Evolutionary conservation across 2,329 filamentous ascomycete genomes (phyloP).

Genomic region (Fusarium anguioides): DNA sequence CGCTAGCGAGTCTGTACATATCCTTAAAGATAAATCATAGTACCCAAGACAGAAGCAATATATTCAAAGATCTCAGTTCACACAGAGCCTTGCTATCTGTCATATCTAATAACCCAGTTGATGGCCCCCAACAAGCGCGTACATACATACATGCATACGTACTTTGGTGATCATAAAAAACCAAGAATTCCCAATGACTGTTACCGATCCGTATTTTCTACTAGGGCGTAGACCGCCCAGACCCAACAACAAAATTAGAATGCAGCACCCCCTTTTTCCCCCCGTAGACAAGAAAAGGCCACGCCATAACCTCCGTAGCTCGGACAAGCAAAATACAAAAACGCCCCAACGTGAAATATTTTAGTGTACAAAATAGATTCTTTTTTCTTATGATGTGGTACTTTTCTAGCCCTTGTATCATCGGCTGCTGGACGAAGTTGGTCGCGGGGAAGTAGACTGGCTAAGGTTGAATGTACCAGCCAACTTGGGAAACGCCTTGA

Average conservation of each 20-base stretch:
- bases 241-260: background rate
- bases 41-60: background rate
- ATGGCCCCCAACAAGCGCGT: background rate
- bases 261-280: background rate
- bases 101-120: background rate
- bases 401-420: background rate
- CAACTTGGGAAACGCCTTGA: slow-evolving; percentile 68
- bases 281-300: background rate
- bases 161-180: background rate
- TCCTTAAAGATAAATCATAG: too few species aligned
- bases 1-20: background rate
- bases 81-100: background rate
- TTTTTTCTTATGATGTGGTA: background rate
- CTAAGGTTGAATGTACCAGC: slow-evolving; percentile 47
- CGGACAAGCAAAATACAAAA: background rate
- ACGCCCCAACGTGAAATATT: background rate
- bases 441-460: slow-evolving; percentile 25
- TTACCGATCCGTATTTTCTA: background rate
- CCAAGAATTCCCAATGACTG: background rate
- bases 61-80: background rate
- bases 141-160: background rate
- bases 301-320: background rate
- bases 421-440: slow-evolving; percentile 33
- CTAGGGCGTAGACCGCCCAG: background rate
- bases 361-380: slow-evolving; percentile 1